Evolutionary conservation across 2,329 filamentous ascomycete genomes (phyloP), one percentile per base, ranked within the genome.

Genomic region (Tetracladium maxilliforme): DNA sequence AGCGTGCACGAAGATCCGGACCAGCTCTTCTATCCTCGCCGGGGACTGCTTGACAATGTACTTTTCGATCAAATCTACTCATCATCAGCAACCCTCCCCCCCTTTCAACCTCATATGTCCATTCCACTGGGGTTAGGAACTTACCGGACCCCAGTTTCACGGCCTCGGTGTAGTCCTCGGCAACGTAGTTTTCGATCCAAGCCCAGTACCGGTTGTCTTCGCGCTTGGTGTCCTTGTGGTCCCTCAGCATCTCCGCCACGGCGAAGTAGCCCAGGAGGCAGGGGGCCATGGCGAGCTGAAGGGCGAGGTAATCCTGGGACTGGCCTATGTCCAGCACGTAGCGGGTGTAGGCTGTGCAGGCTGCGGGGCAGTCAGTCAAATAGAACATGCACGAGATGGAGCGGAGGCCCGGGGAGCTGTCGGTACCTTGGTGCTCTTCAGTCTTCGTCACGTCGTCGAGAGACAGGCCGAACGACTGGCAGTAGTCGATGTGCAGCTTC

Each of bases 111-210:
- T n/a, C n/a, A n/a, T n/a, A n/a, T n/a, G n/a, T n/a, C n/a, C n/a
- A n/a, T n/a, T n/a, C n/a, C n/a, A n/a, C n/a, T n/a, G n/a, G n/a
- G n/a, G n/a, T n/a, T n/a, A n/a, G n/a, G n/a, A n/a, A 45, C 64
- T 49, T 54, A 82, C 79, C 70, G 27, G 64, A 70, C 13, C 81
- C 82, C 4, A 70, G 60, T 34, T 58, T 58, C 27, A 92, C 79
- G 6, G 81, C 80, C 33, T 72, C 60, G 1, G 60, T 52, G 37
- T 92, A 94, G 44, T 90, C 80, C 1, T 81, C 73, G 3, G 74
- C 78, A 10, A 79, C 68, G 43, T 94, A 95, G 42, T 82, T 92
- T 44, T 86, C 62, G 36, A 95, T 82, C 87, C 87, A 95, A 22
- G 72, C 66, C 76, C 79, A 90, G 54, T 92, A 95, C 11, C 54